phyloP scores from a whole-genome alignment of 176 grass and related monocot genomes.

The Poa pratensis region DNA sequence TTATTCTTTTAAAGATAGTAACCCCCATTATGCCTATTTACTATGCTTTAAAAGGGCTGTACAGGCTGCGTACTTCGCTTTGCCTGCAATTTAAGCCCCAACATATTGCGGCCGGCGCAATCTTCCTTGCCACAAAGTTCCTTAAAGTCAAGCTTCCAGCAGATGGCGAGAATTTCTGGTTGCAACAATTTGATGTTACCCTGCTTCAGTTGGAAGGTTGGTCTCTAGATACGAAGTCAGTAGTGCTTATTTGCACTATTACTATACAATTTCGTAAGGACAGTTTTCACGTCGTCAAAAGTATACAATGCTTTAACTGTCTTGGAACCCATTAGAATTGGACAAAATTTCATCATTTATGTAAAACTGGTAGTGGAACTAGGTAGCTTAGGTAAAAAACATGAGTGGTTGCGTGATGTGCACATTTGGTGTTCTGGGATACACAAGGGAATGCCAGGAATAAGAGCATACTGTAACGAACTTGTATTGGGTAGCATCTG shows the following conservation, averaged over 20 bases:
- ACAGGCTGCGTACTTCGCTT: constrained; percentile 93
- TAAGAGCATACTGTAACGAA: not conserved
- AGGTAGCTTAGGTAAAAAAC: constrained; percentile 3
- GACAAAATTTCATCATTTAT: not conserved
- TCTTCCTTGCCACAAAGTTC: constrained; percentile 96
- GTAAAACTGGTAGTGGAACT: constrained; percentile 25
- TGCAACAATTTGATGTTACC: constrained; percentile 97
- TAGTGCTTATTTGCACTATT: constrained; percentile 28
- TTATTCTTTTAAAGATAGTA: constrained; percentile 55
- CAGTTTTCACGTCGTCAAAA: not conserved
- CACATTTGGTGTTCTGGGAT: constrained; percentile 7
- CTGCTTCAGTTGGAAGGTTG: constrained; percentile 94
- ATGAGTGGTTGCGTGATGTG: not conserved
- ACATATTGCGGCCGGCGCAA: constrained; percentile 93
- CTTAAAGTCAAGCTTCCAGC: constrained; percentile 98
- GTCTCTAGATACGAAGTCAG: constrained; percentile 49
- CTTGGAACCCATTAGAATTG: constrained; percentile 8
- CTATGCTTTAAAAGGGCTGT: constrained; percentile 57
- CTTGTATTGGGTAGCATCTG: not conserved
- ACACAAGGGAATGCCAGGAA: not conserved
- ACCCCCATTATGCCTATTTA: constrained; percentile 65
- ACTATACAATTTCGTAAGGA: constrained; percentile 28
- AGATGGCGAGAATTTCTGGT: constrained; percentile 94
- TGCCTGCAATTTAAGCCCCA: constrained; percentile 97
- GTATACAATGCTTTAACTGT: constrained; percentile 21